Base-by-base conservation (phyloP, 1,284 basidiomycete species). In the Porogramme epimiltina region DNA sequence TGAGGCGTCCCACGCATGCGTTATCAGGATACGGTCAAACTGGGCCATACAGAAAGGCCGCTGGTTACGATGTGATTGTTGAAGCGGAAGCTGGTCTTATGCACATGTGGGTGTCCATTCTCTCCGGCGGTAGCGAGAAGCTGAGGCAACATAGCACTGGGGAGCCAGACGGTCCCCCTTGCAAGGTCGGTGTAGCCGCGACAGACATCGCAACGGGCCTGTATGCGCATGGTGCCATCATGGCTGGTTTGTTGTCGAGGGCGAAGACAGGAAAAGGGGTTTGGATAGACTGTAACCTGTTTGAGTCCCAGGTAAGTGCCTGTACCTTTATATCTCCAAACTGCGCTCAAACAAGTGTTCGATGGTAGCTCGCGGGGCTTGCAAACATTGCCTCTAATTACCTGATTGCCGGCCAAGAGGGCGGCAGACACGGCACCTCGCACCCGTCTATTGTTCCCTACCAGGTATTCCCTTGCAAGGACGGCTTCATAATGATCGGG, bases 321-420 rank as follows among this genome's bases (percentile, higher is more conserved):
- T 34, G 1, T 2, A 69, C 11, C 28, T n/a, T n/a, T 54, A 56
- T n/a, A n/a, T n/a, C n/a, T n/a, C n/a, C 34, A 49, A 16, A 37
- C 8, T 37, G 5, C 10, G n/a, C n/a, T 10, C 34, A 37, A 37
- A 9, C 5, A 18, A 37, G 9, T 9, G 8, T 37, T 45, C 33
- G 45, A 46, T 40, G 25, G n/a, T 25, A 95, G 88, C 83, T 98
- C 49, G 94, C 95, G 8, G 91, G 91, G 8, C 80, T 98, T 5
- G 94, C 88, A 1, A 98, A 98, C 67, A 93, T 98, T 52, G 95
- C 90, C 3, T 91, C 91, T 11, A 97, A 95, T 72, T 97, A 94
- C 73, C 82, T 98, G 45, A 89, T 98, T 52, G 82, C 91, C 6
- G 91, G 89, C 1, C 74, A 89, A 69, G 92, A 96, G 69, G 95